Conservation (phyloP, 2,329 filamentous ascomycete genomes). For the Thermothelomyces thermophilus region DNA sequence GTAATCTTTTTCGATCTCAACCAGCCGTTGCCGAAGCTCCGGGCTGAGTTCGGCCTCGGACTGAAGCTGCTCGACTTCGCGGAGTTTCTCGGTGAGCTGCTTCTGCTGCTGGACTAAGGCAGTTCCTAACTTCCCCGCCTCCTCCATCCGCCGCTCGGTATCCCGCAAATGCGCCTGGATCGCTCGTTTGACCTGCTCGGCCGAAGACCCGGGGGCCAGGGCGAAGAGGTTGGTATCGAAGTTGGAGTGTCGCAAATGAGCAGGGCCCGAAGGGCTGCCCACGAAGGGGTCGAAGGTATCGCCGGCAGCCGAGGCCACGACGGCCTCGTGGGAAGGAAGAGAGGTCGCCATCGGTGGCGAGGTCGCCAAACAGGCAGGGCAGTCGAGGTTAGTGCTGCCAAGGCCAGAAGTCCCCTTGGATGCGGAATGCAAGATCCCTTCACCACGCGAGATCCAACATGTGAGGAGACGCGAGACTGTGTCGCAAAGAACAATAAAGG, state of each 20-base stretch:
- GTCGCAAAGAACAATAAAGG: conserved; percentile 5
- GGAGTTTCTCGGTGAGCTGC: conserved; percentile 72
- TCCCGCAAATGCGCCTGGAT: conserved; percentile 88
- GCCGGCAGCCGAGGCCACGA: conserved; percentile 17
- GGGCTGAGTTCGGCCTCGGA: conserved; percentile 72
- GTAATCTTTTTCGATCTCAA: conserved; percentile 88
- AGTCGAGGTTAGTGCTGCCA: conserved; percentile 1
- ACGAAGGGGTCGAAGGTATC: conserved; percentile 51
- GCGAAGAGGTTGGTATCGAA: conserved; percentile 79
- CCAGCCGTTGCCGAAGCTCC: conserved; percentile 74
- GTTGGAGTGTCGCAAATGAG: conserved; percentile 66
- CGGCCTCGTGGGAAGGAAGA: conserved; percentile 23
- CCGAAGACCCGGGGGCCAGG: conserved; percentile 68
- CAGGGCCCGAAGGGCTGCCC: conserved; percentile 37
- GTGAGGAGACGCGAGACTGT: conserved; percentile 2
- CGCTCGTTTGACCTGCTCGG: conserved; percentile 79
- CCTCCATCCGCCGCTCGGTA: conserved; percentile 83
- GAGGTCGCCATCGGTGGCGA: conserved; percentile 23
- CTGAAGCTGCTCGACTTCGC: conserved; percentile 74
- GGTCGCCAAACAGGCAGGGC: conserved; percentile 6
- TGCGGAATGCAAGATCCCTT: conserved; percentile 15
- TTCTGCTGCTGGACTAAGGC: conserved; percentile 81
- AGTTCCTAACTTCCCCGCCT: conserved; percentile 83
- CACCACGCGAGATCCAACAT: conserved; percentile 16
- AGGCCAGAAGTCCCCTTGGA: conserved; percentile 4